A percentile compares a stretch with the other conserved stretches of the same genome.
These are phyloP conservation scores for Firmiana major DNA, from an alignment of 345 rosid genomes.

Conservation along the genomic window DNA sequence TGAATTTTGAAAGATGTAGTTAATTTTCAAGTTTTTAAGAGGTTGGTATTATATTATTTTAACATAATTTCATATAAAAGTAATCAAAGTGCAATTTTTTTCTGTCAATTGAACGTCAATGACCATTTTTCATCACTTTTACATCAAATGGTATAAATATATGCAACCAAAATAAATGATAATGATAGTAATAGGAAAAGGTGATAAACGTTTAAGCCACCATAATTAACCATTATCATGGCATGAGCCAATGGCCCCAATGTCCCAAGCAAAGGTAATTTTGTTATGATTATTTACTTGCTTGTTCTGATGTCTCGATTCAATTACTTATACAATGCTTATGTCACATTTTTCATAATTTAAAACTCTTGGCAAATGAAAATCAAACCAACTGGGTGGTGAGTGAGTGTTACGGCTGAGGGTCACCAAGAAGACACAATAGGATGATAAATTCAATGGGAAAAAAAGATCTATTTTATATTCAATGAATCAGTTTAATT, in stretches of 20 bases:
- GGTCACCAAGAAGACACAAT: no score
- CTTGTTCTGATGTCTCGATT: background rate
- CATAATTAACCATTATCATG: no score
- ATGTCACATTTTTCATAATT: background rate
- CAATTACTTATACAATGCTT: background rate
- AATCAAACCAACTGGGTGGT: background rate
- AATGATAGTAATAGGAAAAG: background rate
- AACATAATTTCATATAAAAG: no score
- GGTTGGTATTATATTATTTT: no score
- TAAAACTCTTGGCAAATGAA: background rate
- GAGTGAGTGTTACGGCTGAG: background rate
- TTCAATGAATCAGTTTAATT: no score
- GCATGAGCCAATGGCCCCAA: background rate
- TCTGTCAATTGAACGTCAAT: no score
- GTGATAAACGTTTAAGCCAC: background rate
- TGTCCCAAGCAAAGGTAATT: background rate
- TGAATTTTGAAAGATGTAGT: no score
- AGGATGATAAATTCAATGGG: no score
- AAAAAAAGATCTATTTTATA: no score
- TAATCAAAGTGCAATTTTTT: no score
- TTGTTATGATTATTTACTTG: background rate
- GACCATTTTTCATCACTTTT: background rate
- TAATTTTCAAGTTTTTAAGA: no score
- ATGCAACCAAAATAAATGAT: background rate
- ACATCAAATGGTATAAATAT: background rate